Evolutionary conservation across 1,284 basidiomycete genomes (phyloP), one percentile per base, ranked within the genome.

Genomic region (Blastosporella zonata): DNA sequence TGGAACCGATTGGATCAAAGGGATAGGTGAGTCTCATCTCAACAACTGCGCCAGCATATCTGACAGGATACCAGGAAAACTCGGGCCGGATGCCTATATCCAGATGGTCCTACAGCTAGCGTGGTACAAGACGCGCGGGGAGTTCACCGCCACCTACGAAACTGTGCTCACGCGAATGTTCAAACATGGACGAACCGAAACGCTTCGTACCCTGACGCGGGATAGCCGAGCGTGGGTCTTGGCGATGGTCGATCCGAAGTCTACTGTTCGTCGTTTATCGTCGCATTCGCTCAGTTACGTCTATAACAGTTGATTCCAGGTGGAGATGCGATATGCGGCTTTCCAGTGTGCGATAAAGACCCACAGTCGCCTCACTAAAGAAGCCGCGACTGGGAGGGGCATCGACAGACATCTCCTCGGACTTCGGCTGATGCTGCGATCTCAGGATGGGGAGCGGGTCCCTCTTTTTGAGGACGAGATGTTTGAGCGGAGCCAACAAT

Each of bases 41-140:
- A 12, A 13, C 6, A 13, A 31, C 13, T 31, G 0, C 22, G 45
- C 15, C 27, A 9, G 7, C 23, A 5, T 17, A 46, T 8, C 27
- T 43, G 35, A 34, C 34, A 45, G 18, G 6, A 28, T 35, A 20
- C 22, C 54, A 90, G 88, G 79, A 44, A 84, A 84, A 56, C 75
- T 90, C 34, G 82, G 90, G 5, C 87, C 96, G 0, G 95, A 99
- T 63, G 91, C 90, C 0, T 98, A 84, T 67, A 79, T 97, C 46
- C 96, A 98, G 68, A 89, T 96, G 81, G 93, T 85, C 1, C 75
- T 97, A 20, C 96, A 98, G 67, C 80, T 98, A 8, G 95, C 95
- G 5, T 97, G 90, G 82, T 92, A 88, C 69, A 81, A 80, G 58
- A 82, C 84, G 31, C 88, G 87, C 51, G 84, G 84, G 10, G 71